phyloP scores from a whole-genome alignment of 2,329 filamentous ascomycete genomes.

The Pseudogymnoascus pannorum region DNA sequence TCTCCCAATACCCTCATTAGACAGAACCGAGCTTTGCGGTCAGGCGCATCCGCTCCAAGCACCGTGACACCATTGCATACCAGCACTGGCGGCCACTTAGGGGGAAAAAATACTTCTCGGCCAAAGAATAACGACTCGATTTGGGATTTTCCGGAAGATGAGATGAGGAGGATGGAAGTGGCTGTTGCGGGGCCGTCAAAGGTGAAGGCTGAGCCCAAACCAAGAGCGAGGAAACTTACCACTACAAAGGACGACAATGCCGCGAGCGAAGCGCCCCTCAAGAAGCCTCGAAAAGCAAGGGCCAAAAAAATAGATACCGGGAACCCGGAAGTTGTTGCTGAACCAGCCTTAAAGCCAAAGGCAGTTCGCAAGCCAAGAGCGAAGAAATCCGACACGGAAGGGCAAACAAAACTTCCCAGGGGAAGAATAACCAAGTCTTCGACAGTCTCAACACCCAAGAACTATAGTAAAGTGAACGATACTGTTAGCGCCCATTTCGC shows the following conservation, averaged over 20 bases:
- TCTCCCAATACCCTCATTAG: background rate
- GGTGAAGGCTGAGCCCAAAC: slow-evolving; percentile 21
- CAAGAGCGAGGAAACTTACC: slow-evolving; percentile 17
- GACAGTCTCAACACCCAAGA: slow-evolving; percentile 17
- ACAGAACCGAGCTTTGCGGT: background rate
- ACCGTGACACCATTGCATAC: slow-evolving; percentile 35
- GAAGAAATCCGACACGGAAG: slow-evolving; percentile 24
- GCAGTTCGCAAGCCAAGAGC: slow-evolving; percentile 19
- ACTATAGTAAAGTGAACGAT: slow-evolving; percentile 20
- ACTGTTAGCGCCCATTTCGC: slow-evolving; percentile 32
- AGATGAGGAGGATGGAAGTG: background rate
- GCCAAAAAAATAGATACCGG: slow-evolving; percentile 20
- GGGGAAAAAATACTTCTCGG: background rate
- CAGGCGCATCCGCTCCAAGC: slow-evolving; percentile 29
- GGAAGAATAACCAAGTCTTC: slow-evolving; percentile 30
- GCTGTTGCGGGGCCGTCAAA: slow-evolving; percentile 21
- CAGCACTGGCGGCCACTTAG: slow-evolving; percentile 33
- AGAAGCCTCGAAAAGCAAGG: slow-evolving; percentile 15
- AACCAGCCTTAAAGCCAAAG: slow-evolving; percentile 16
- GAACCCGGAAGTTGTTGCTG: background rate
- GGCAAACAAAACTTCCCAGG: slow-evolving; percentile 28
- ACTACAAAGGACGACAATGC: background rate
- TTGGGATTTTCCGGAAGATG: slow-evolving; percentile 15
- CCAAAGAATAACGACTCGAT: slow-evolving; percentile 4
- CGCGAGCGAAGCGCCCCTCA: slow-evolving; percentile 9